Evolutionary conservation across 805 yeast genomes (phyloP).

Genomic region (Saccharomycopsis sp.): DNA sequence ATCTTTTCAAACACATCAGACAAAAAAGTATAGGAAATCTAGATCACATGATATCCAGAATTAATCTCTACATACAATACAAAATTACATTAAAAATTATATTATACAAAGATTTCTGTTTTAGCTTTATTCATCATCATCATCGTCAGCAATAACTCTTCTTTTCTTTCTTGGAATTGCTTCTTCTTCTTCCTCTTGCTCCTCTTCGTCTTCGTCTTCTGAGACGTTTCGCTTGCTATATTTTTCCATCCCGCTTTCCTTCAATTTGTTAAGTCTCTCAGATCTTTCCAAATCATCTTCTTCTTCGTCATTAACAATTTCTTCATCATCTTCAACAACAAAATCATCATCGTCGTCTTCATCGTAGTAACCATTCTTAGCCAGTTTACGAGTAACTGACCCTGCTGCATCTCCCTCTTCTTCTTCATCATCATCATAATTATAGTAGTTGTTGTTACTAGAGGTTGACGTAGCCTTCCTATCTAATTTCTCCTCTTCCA

Average conservation of each 20-base stretch:
- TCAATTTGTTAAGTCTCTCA: conserved; percentile 17
- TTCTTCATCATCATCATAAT: conserved; percentile 16
- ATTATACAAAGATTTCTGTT: background rate
- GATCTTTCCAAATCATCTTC: conserved; percentile 25
- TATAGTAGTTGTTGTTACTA: conserved; percentile 4
- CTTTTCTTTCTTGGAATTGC: conserved; percentile 15
- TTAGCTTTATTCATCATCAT: conserved; percentile 11
- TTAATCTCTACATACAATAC: background rate
- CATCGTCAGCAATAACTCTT: conserved; percentile 21
- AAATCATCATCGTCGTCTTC: conserved; percentile 22
- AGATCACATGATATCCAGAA: background rate
- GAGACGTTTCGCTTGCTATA: conserved; percentile 5
- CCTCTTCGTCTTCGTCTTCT: conserved; percentile 15
- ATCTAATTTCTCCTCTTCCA: conserved; percentile 19
- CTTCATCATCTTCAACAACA: conserved; percentile 22
- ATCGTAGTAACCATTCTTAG: conserved; percentile 17
- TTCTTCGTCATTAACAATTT: conserved; percentile 20
- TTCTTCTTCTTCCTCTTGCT: conserved; percentile 3
- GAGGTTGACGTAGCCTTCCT: conserved; percentile 1
- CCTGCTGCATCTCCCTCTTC: conserved; percentile 5
- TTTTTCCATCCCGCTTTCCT: conserved; percentile 15
- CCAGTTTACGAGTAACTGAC: background rate
- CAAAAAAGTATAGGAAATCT: background rate
- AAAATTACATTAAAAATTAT: background rate
- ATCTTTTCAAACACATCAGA: background rate